Evolutionary conservation across 306 rosid genomes (phyloP), one percentile per base, ranked within the genome.

Genomic region (Erythrophleum fordii): DNA sequence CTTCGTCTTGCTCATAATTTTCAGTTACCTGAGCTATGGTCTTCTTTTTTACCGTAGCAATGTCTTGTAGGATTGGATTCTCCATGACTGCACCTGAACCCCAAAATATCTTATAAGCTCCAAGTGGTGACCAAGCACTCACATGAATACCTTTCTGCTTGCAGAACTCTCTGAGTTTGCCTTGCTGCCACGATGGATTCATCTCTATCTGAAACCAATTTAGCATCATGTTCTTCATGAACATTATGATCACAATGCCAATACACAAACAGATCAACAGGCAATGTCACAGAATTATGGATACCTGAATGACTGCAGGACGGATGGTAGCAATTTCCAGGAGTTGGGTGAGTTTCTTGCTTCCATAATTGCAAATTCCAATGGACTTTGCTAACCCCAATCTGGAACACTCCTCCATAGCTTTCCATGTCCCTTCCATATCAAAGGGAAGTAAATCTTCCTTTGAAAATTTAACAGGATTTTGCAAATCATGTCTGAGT

Each of bases 71-170:
- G 60, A 85, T 68, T 66, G 82, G 83, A 73, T 77, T 87, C 69
- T 87, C 88, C 86, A 87, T 80, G 23, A 87, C 88, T 22, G 88
- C 88, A 28, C 84, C 85, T 31, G 90, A 81, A 34, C 90, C 90
- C 90, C 90, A 87, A 72, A 45, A 23, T 31, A 76, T 69, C 31
- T 76, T 82, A 60, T 87, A 81, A 42, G 90, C 88, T 51, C 90
- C 88, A 14, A 87, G 88, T 6, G 90, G 34, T 65, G 90, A 84
- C 90, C 90, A 87, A 52, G 90, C 90, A 84, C 90, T 82, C 9
- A 87, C 86, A 79, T 84, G 90, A 76, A 87, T 84, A 14, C 81
- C 88, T 67, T 65, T 87, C 78, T 84, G 60, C 37, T 75, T 76
- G 75, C 90, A 87, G 80, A 84, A 81, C 13, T 81, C 84, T 85